Evolutionary conservation across 106 monocot genomes (phyloP).

Genomic region (Apostasia shenzhenica): DNA sequence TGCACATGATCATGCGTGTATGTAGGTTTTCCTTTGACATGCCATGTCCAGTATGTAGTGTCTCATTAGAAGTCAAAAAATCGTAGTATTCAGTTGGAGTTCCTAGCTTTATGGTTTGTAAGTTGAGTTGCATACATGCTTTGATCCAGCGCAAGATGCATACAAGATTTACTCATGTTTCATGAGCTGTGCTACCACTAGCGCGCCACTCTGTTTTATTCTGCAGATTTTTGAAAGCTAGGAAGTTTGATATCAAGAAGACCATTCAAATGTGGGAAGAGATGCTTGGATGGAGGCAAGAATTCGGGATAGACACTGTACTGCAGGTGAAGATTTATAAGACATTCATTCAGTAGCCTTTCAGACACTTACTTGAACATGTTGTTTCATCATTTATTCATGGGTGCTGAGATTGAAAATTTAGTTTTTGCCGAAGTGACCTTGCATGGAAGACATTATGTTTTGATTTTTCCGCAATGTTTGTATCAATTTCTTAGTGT

Average conservation of each 20-base stretch:
- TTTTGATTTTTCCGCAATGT: too few relatives aligned
- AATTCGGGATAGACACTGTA: conserved; percentile 29
- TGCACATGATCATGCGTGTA: too few relatives aligned
- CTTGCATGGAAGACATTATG: too few relatives aligned
- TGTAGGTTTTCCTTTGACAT: too few relatives aligned
- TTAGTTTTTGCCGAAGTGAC: too few relatives aligned
- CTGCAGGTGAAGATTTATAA: conserved; percentile 13
- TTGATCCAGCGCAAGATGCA: background rate
- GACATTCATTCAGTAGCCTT: too few relatives aligned
- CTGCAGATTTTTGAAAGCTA: conserved; percentile 44
- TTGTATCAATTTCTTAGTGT: too few relatives aligned
- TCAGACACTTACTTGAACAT: too few relatives aligned
- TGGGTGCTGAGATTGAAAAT: too few relatives aligned
- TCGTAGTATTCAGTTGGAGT: background rate
- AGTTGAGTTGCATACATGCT: background rate
- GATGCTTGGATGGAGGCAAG: conserved; percentile 41
- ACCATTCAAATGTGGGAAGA: conserved; percentile 38
- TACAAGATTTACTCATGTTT: background rate
- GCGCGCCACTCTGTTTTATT: background rate
- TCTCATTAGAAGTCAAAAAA: background rate
- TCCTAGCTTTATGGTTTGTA: background rate
- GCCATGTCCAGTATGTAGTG: background rate
- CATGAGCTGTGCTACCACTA: background rate
- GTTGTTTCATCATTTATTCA: too few relatives aligned
- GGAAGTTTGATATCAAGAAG: conserved; percentile 36